Conservation (phyloP, 1,139 yeast species). For the Geotrichum candidum region DNA sequence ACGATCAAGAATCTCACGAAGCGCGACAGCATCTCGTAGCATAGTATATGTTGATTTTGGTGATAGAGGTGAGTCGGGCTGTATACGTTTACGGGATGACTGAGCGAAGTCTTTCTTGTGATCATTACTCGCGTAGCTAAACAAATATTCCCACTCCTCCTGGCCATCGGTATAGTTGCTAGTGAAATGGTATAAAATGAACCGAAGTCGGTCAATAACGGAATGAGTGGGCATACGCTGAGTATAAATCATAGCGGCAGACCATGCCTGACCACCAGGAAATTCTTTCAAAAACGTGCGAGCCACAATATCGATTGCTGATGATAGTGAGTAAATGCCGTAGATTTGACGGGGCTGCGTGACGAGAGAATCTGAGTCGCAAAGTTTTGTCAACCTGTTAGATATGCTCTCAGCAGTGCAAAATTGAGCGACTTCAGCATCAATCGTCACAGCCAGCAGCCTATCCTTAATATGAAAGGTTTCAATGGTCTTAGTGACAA, state of each 20-base stretch:
- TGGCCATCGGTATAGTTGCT: not conserved
- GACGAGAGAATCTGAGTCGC: not conserved
- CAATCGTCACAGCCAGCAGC: not conserved
- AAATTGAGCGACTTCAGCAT: not conserved
- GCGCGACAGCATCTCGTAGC: not conserved
- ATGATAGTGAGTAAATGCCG: conserved; percentile 1
- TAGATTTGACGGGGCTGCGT: not conserved
- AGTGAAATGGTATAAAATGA: not conserved
- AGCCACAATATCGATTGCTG: conserved; percentile 2
- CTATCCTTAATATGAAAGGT: not conserved
- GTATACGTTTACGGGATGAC: not conserved
- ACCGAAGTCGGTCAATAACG: conserved; percentile 3
- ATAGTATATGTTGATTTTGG: conserved; percentile 3
- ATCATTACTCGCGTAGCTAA: not conserved
- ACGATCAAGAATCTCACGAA: not conserved
- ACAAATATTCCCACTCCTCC: not conserved
- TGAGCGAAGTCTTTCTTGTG: not conserved
- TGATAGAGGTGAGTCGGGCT: not conserved
- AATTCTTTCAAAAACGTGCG: not conserved
- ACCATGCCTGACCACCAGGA: conserved; percentile 2
- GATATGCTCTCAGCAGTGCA: not conserved
- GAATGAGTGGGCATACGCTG: not conserved
- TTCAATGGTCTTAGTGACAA: not conserved
- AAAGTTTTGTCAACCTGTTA: not conserved
- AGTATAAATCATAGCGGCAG: not conserved